Percentiles rank a stretch among this genome's conserved stretches.
These are phyloP conservation scores for Xerophyta viscosa DNA, from an alignment of 106 monocot species.

Conservation along the genomic window DNA sequence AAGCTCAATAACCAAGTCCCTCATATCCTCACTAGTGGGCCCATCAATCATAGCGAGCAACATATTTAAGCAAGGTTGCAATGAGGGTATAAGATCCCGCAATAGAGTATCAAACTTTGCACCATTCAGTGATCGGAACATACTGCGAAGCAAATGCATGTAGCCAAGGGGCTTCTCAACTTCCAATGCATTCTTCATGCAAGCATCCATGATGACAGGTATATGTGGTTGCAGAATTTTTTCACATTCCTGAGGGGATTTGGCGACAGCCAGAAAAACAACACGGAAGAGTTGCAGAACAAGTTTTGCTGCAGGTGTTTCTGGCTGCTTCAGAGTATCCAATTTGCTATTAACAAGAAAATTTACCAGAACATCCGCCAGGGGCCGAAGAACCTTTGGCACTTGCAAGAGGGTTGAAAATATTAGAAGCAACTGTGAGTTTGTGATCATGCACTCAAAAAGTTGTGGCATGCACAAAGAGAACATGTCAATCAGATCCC, in stretches of 20 bases:
- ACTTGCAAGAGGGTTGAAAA: slow-evolving; percentile 78
- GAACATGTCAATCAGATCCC: slow-evolving; percentile 96
- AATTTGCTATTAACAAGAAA: slow-evolving; percentile 83
- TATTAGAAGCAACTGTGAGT: slow-evolving; percentile 82
- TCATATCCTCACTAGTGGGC: slow-evolving; percentile 89
- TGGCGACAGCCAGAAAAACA: slow-evolving; percentile 86
- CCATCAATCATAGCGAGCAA: slow-evolving; percentile 91
- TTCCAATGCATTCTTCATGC: slow-evolving; percentile 96
- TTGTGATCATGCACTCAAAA: slow-evolving; percentile 88
- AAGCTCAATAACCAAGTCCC: slow-evolving; percentile 84
- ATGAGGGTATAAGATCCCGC: slow-evolving; percentile 80
- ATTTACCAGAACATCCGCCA: slow-evolving; percentile 90
- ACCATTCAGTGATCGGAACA: slow-evolving; percentile 85
- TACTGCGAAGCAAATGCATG: slow-evolving; percentile 79
- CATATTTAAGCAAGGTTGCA: slow-evolving; percentile 96
- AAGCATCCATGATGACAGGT: slow-evolving; percentile 86
- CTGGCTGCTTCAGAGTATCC: slow-evolving; percentile 90
- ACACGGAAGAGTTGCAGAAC: slow-evolving; percentile 87
- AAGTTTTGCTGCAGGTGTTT: slow-evolving; percentile 85
- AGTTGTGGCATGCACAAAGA: slow-evolving; percentile 94
- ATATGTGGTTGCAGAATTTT: slow-evolving; percentile 89
- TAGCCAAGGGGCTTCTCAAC: slow-evolving; percentile 97
- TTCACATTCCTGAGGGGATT: slow-evolving; percentile 82
- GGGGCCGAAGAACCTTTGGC: slow-evolving; percentile 84
- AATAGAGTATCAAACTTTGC: slow-evolving; percentile 90